phyloP scores from a whole-genome alignment of 306 rosid genomes.

The Chamaecrista fasciculata region DNA sequence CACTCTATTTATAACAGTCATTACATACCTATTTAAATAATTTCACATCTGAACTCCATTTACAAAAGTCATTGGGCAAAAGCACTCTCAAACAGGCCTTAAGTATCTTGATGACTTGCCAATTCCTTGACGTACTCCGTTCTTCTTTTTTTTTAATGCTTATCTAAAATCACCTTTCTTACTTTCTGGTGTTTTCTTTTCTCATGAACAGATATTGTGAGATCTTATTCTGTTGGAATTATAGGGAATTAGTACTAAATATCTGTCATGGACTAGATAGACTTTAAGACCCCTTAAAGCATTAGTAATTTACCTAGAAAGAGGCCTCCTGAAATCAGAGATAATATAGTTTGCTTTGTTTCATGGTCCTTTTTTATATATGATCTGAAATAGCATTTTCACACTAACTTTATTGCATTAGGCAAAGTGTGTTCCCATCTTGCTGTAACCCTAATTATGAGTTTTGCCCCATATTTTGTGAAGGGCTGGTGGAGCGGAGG shows the following conservation, averaged over 20 bases:
- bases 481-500: constrained; percentile 99
- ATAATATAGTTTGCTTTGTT: not conserved
- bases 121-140: not conserved
- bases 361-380: not conserved
- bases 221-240: not conserved
- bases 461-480: constrained; percentile 28
- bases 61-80: too few relatives aligned
- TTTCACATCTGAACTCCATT: too few relatives aligned
- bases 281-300: not conserved
- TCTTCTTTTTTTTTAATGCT: not conserved
- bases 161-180: not conserved
- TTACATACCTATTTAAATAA: too few relatives aligned
- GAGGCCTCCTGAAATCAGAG: not conserved
- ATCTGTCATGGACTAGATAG: not conserved
- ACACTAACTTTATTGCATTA: constrained; percentile 13
- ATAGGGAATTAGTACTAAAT: not conserved
- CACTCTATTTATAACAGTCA: too few relatives aligned
- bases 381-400: constrained; percentile 12
- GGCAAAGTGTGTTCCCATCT: constrained; percentile 13
- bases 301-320: not conserved
- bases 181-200: not conserved
- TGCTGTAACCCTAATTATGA: constrained; percentile 10
- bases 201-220: not conserved
- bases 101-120: not conserved
- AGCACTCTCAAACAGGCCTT: too few relatives aligned